A percentile compares a stretch with the other conserved stretches of the same genome.
Conservation (phyloP, 2,329 filamentous ascomycete genomes). For the Chaetomiaceae sp. region DNA sequence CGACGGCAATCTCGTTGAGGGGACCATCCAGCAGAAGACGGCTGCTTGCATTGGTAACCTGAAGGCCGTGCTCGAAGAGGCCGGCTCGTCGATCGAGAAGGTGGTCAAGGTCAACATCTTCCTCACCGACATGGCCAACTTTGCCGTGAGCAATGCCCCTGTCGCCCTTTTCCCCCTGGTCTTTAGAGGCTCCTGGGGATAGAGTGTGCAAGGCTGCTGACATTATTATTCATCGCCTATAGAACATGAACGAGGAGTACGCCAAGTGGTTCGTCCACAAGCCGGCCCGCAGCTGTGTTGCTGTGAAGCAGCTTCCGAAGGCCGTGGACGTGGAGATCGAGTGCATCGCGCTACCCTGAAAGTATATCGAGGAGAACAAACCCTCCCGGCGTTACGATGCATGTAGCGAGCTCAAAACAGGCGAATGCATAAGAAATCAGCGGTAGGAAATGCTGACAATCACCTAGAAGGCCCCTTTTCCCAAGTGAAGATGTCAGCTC, state of each 20-base stretch:
- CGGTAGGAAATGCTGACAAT: neutral
- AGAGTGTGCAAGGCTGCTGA: slow-evolving; percentile 3
- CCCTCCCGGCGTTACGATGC: neutral
- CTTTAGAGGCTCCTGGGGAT: neutral
- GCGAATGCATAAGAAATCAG: neutral
- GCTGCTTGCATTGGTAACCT: slow-evolving; percentile 67
- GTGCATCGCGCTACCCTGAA: slow-evolving; percentile 67
- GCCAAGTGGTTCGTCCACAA: slow-evolving; percentile 77
- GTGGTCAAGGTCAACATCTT: slow-evolving; percentile 93
- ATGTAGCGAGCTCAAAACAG: neutral
- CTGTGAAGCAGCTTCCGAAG: slow-evolving; percentile 83
- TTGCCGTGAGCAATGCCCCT: slow-evolving; percentile 49
- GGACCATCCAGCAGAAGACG: slow-evolving; percentile 58
- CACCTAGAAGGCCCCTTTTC: no score
- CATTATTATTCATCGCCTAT: neutral
- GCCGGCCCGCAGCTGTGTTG: slow-evolving; percentile 83
- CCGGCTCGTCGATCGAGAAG: slow-evolving; percentile 69
- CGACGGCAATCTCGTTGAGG: slow-evolving; percentile 50
- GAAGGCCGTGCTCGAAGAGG: slow-evolving; percentile 73
- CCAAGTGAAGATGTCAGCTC: no score
- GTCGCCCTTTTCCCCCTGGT: neutral
- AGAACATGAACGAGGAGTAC: slow-evolving; percentile 79
- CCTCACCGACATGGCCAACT: slow-evolving; percentile 84
- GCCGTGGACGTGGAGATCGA: slow-evolving; percentile 86
- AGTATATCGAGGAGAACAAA: neutral